Conservation (phyloP, 805 yeast genomes). For the Kurtzmaniella cleridarum region DNA sequence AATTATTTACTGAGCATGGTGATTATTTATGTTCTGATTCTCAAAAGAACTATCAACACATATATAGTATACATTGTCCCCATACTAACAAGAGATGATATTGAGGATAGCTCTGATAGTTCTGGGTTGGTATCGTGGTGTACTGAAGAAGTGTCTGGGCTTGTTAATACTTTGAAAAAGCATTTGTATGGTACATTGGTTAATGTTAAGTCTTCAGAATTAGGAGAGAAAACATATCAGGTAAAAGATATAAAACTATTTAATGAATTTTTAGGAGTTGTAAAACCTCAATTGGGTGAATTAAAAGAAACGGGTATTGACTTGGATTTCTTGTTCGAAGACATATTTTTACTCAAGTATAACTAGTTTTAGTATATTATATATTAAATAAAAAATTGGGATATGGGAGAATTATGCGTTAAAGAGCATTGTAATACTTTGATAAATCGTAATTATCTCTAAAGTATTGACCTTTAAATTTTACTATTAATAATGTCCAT, state of each 20-base stretch:
- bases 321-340: slow-evolving; percentile 62
- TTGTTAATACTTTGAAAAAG: slow-evolving; percentile 55
- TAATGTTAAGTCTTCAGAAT: slow-evolving; percentile 31
- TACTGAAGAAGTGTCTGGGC: slow-evolving; percentile 54
- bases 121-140: slow-evolving; percentile 75
- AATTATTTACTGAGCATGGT: slow-evolving; percentile 36
- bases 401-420: slow-evolving; percentile 1
- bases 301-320: slow-evolving; percentile 65
- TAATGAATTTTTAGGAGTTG: slow-evolving; percentile 47
- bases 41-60: slow-evolving; percentile 51
- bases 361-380: not conserved
- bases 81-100: slow-evolving; percentile 23
- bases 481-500: slow-evolving; percentile 40
- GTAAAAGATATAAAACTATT: slow-evolving; percentile 38
- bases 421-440: slow-evolving; percentile 48
- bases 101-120: slow-evolving; percentile 32
- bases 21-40: slow-evolving; percentile 33
- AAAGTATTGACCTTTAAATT: slow-evolving; percentile 53
- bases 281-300: slow-evolving; percentile 55
- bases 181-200: slow-evolving; percentile 62
- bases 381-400: not conserved
- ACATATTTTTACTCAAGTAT: slow-evolving; percentile 18
- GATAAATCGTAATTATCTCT: slow-evolving; percentile 59
- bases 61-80: slow-evolving; percentile 48
- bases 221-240: slow-evolving; percentile 20